phyloP scores from a whole-genome alignment of 2,329 filamentous ascomycete species.

The Colletotrichum lupini region DNA sequence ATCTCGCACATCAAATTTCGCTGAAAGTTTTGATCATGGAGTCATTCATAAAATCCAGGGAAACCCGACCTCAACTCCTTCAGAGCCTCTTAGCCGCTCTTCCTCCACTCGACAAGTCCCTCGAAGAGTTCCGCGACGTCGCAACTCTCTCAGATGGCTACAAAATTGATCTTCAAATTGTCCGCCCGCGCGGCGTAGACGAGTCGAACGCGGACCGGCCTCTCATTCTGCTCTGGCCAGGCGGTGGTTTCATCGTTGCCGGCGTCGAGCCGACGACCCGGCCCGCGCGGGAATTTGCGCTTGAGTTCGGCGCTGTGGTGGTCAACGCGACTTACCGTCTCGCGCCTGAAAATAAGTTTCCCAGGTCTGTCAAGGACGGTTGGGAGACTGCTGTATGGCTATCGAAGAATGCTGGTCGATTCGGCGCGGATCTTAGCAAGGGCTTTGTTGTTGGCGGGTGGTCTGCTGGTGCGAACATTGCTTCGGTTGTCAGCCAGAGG shows the following conservation, averaged over 20 bases:
- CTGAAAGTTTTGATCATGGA: background rate
- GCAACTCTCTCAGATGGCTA: constrained; percentile 25
- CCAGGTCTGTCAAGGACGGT: constrained; percentile 56
- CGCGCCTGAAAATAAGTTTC: constrained; percentile 62
- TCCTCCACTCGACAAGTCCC: constrained; percentile 10
- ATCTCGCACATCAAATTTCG: background rate
- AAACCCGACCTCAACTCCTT: constrained; percentile 10
- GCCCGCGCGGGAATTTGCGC: constrained; percentile 32
- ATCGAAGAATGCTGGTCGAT: constrained; percentile 42
- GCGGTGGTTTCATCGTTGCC: constrained; percentile 26
- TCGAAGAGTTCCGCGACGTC: constrained; percentile 25
- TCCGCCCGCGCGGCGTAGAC: constrained; percentile 11
- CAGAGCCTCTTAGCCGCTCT: constrained; percentile 24
- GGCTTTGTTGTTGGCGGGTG: constrained; percentile 63
- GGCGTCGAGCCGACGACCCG: constrained; percentile 25
- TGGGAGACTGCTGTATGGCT: constrained; percentile 51
- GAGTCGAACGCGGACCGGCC: background rate
- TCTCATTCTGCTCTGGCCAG: constrained; percentile 3
- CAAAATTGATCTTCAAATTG: constrained; percentile 20
- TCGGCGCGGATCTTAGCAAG: constrained; percentile 48
- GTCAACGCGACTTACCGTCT: constrained; percentile 63
- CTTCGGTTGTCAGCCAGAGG: constrained; percentile 56
- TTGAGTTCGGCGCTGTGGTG: constrained; percentile 44
- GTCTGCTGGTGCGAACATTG: constrained; percentile 63
- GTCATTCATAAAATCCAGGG: constrained; percentile 3